Evolutionary conservation across 2,329 filamentous ascomycete genomes (phyloP).

Genomic region (Diaporthe velutina): DNA sequence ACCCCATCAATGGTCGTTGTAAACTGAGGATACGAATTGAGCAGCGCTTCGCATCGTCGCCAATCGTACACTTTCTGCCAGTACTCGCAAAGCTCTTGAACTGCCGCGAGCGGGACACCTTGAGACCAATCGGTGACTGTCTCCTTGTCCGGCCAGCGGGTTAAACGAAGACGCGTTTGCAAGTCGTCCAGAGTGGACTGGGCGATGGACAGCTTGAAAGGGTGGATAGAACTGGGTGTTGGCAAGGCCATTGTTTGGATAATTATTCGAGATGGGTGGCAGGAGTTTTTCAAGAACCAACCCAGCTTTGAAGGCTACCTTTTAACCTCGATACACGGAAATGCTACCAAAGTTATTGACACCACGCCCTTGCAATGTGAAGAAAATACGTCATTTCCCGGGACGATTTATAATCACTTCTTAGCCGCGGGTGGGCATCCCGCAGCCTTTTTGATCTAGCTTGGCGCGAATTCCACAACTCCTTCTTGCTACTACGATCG

Average conservation of each 20-base stretch:
- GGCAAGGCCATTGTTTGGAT: background rate
- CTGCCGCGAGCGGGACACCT: background rate
- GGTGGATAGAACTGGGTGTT: background rate
- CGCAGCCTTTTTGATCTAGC: background rate
- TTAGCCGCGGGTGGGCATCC: background rate
- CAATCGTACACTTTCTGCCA: constrained; percentile 11
- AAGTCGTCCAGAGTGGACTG: constrained; percentile 9
- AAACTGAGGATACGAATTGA: constrained; percentile 10
- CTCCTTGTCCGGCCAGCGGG: constrained; percentile 12
- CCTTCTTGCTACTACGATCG: background rate
- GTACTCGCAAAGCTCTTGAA: background rate
- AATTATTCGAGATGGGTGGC: no score
- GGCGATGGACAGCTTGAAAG: constrained; percentile 7
- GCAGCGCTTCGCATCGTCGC: constrained; percentile 2
- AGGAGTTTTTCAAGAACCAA: background rate
- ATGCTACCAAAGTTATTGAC: background rate
- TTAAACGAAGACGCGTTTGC: background rate
- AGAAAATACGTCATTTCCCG: background rate
- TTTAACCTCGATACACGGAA: background rate
- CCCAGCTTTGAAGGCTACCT: background rate
- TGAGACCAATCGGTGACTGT: constrained; percentile 9
- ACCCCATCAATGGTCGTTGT: constrained; percentile 1
- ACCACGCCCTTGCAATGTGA: background rate
- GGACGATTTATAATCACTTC: background rate
- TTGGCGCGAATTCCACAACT: background rate